Evolutionary conservation across 2,329 filamentous ascomycete genomes (phyloP).

Genomic region (Hypoxylon sp.): DNA sequence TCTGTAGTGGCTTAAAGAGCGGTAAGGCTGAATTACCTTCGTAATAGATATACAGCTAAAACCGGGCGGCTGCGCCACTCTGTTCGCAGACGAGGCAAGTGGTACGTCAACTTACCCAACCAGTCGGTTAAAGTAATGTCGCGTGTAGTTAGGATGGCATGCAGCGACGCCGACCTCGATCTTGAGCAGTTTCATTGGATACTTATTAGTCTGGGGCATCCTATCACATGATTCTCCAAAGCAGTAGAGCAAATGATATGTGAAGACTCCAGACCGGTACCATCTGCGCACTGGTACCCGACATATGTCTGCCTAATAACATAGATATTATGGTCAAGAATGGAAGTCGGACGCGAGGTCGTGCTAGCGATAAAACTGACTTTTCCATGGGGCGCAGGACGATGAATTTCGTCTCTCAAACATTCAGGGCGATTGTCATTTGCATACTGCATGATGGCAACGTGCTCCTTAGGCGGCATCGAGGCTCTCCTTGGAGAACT

Average conservation of each 20-base stretch:
- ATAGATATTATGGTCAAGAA: background rate
- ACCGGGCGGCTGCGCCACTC: background rate
- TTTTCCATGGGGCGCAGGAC: background rate
- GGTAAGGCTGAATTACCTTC: background rate
- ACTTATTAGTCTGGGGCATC: background rate
- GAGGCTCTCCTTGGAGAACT: constrained; percentile 71
- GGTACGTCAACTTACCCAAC: background rate
- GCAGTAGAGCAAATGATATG: constrained; percentile 1
- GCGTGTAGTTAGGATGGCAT: background rate
- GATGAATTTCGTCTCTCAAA: background rate
- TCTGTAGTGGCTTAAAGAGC: no score
- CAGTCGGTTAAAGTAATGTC: background rate
- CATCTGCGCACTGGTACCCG: background rate
- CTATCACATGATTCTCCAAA: constrained; percentile 17
- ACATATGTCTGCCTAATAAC: constrained; percentile 1
- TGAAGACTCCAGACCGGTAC: background rate
- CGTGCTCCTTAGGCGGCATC: constrained; percentile 72
- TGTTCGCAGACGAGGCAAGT: background rate
- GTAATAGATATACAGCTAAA: background rate
- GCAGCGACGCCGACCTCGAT: background rate
- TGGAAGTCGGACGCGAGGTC: background rate
- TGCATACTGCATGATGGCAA: constrained; percentile 57
- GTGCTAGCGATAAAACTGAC: background rate
- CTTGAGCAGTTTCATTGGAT: background rate
- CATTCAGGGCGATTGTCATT: constrained; percentile 15